Conservation (phyloP, 805 yeast genomes). For the Metschnikowia chrysomelidarum region DNA sequence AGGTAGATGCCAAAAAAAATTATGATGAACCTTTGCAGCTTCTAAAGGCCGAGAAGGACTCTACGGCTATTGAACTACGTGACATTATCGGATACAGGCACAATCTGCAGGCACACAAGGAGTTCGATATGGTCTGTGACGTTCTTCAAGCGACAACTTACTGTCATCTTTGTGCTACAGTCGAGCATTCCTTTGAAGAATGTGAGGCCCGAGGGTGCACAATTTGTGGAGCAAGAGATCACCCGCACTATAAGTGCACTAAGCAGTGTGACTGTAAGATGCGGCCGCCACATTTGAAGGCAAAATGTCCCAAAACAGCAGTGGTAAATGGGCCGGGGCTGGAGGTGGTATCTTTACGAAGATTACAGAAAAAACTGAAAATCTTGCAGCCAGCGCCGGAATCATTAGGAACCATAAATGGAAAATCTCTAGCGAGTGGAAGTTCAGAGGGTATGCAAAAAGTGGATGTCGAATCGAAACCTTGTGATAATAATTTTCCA, state of each 20-base stretch:
- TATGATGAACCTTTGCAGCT: background rate
- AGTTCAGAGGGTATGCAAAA: too few species aligned
- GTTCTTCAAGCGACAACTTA: conserved; percentile 1
- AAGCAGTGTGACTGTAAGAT: conserved; percentile 4
- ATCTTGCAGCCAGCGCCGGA: too few species aligned
- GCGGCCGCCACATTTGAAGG: conserved; percentile 3
- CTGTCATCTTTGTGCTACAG: conserved; percentile 4
- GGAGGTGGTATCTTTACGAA: conserved; percentile 4
- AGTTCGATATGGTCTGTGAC: conserved; percentile 3
- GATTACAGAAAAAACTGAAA: background rate
- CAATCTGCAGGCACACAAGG: background rate
- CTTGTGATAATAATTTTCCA: too few species aligned
- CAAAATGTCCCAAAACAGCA: background rate
- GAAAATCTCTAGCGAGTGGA: too few species aligned
- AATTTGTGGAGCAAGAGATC: conserved; percentile 2
- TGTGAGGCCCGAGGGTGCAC: conserved; percentile 6
- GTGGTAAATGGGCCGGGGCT: background rate
- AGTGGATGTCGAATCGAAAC: too few species aligned
- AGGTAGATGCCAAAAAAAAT: background rate
- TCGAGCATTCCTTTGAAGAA: conserved; percentile 2
- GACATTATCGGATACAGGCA: conserved; percentile 1
- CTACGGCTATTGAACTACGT: background rate
- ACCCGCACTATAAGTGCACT: conserved; percentile 5
- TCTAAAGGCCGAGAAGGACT: background rate
- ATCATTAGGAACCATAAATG: too few species aligned